phyloP scores from a whole-genome alignment of 2,329 filamentous ascomycete species.

The Fusarium pseudoanthophilum region DNA sequence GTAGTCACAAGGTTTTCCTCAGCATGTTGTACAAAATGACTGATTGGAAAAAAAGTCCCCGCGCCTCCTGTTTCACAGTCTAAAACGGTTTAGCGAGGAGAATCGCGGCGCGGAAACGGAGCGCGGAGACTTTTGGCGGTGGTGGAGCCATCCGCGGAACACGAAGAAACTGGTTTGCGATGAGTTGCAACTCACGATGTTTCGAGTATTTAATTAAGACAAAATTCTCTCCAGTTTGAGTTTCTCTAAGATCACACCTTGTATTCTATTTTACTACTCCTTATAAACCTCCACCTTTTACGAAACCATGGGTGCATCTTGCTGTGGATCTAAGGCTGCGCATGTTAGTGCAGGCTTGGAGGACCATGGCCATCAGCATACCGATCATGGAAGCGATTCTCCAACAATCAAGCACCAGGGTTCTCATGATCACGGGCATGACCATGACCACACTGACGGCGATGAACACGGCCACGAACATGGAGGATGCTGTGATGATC shows the following conservation, averaged over 20 bases:
- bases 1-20: background rate
- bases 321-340: conserved; percentile 2
- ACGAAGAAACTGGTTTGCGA: background rate
- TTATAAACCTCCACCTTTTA: no score
- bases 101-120: conserved; percentile 14
- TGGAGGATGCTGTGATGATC: background rate
- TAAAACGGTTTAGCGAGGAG: background rate
- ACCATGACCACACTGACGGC: accelerated
- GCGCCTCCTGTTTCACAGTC: background rate
- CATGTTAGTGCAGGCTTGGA: background rate
- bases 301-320: conserved; percentile 7
- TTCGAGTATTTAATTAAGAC: background rate
- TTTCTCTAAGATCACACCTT: accelerated
- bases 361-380: accelerated
- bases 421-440: accelerated
- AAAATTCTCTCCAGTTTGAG: accelerated
- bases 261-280: accelerated
- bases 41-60: background rate
- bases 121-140: conserved; percentile 3
- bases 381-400: accelerated
- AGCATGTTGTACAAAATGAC: background rate
- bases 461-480: background rate
- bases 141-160: conserved; percentile 7
- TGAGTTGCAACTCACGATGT: background rate
- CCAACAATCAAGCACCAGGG: accelerated